Base-by-base conservation (phyloP, 352 stramenopile species). In the Phytophthora cajani region DNA sequence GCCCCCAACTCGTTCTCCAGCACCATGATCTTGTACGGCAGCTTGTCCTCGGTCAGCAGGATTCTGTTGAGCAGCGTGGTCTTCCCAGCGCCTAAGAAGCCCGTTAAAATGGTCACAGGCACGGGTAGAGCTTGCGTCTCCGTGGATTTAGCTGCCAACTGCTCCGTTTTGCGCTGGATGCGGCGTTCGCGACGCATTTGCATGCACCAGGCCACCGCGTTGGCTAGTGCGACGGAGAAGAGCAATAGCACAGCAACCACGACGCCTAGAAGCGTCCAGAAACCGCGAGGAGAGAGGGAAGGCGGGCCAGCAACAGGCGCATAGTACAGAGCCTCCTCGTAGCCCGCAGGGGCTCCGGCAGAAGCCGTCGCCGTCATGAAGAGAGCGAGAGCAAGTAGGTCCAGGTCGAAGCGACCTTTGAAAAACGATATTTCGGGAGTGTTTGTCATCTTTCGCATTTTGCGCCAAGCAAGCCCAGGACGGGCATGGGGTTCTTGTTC, bases 1-100 rank as follows among this genome's bases (percentile, higher is more conserved):
- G 80, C 78, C 2, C 84, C 87, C 19, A 93, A 36, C 30, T 93
- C 82, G 65, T 91, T 93, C 74, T 99, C 97, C 58, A 99, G 96
- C 17, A 99, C 96, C 64, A 98, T 97, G 60, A 99, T 90, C 70
- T 97, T 97, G 83, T 94, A 97, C 0, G 91, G 92, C 50, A 98
- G 87, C 16, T 77, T 83, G 14, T 80, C 61, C 10, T 85, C 78
- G 6, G 90, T 89, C 12, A 87, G 76, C 21, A 99, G 67, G 52
- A 99, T 98, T 53, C 97, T 85, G 74, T 98, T 98, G 10, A 99
- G 80, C 40, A 99, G 79, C 14, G 97, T 99, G 25, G 97, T 99
- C 79, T 99, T 99, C 19, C 97, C 97, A 6, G 84, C 92, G 11
- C 96, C 96, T 27, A 99, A 74, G 69, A 98, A 98, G 25, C 97